A percentile compares a stretch with the other conserved stretches of the same genome.
phyloP scores from a whole-genome alignment of 2,329 filamentous ascomycete species.

The Byssothecium circinans region DNA sequence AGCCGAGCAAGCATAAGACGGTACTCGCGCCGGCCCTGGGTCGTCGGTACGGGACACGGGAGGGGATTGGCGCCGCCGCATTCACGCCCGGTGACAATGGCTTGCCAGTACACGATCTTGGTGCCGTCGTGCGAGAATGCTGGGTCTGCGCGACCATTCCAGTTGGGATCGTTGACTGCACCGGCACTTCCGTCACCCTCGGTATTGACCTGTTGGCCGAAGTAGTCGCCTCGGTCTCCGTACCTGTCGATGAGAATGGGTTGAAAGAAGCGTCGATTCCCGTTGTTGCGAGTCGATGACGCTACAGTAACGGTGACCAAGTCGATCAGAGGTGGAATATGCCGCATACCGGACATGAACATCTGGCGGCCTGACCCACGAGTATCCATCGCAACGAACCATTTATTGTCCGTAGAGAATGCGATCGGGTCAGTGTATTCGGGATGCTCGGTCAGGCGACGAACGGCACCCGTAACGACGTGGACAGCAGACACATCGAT shows the following conservation, averaged over 20 bases:
- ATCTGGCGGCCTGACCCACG: slow-evolving; percentile 47
- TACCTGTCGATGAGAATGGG: slow-evolving; percentile 49
- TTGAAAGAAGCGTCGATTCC: slow-evolving; percentile 50
- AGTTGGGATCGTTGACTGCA: slow-evolving; percentile 51
- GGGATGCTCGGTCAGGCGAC: slow-evolving; percentile 49
- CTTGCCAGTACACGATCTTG: slow-evolving; percentile 49
- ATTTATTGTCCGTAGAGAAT: slow-evolving; percentile 48
- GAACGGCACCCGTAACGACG: slow-evolving; percentile 45
- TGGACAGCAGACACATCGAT: slow-evolving; percentile 51
- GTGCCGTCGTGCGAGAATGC: slow-evolving; percentile 48
- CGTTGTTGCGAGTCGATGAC: slow-evolving; percentile 52
- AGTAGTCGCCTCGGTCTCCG: slow-evolving; percentile 51
- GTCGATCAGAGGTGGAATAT: slow-evolving; percentile 49
- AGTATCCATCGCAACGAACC: slow-evolving; percentile 50
- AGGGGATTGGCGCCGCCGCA: slow-evolving; percentile 40
- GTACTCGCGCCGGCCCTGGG: too few species aligned
- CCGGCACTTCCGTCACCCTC: slow-evolving; percentile 12
- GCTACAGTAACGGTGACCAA: slow-evolving; percentile 13
- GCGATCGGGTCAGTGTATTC: slow-evolving; percentile 50
- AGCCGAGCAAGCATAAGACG: too few species aligned
- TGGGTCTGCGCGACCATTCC: slow-evolving; percentile 54
- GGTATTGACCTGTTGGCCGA: slow-evolving; percentile 50
- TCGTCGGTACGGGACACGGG: too few species aligned
- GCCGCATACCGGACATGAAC: slow-evolving; percentile 47
- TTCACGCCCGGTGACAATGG: slow-evolving; percentile 41